These are phyloP conservation scores for Eucalyptus marginata DNA, from an alignment of 345 rosid species.

Conservation along the genomic window DNA sequence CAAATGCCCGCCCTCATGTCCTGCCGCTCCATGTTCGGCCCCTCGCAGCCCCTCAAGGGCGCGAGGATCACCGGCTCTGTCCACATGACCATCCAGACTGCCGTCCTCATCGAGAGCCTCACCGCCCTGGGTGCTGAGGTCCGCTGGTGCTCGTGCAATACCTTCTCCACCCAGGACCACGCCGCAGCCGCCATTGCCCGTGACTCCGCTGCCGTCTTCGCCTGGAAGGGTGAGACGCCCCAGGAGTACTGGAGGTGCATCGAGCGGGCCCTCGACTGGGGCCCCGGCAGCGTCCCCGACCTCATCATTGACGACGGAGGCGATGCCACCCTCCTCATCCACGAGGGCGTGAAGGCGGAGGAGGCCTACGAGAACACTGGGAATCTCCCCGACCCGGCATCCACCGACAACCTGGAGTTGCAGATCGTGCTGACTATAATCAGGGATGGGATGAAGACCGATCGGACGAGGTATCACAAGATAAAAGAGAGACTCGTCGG, in stretches of 20 bases:
- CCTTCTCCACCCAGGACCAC: neutral
- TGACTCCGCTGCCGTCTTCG: accelerated
- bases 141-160: accelerated
- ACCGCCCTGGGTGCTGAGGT: accelerated
- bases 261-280: neutral
- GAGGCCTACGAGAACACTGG: accelerated
- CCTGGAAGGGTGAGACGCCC: neutral
- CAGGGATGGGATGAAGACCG: neutral
- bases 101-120: no score
- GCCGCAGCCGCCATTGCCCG: neutral
- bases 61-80: no score
- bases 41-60: no score
- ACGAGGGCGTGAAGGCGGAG: neutral
- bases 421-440: neutral
- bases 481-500: neutral
- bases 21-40: no score
- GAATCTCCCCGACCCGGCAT: neutral
- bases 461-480: neutral
- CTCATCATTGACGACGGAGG: accelerated
- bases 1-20: no score
- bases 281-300: accelerated
- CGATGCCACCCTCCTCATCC: neutral
- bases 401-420: neutral
- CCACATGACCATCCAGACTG: no score
- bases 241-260: neutral